phyloP scores from a whole-genome alignment of 163 green algal genomes.

The Chlorella variabilis region DNA sequence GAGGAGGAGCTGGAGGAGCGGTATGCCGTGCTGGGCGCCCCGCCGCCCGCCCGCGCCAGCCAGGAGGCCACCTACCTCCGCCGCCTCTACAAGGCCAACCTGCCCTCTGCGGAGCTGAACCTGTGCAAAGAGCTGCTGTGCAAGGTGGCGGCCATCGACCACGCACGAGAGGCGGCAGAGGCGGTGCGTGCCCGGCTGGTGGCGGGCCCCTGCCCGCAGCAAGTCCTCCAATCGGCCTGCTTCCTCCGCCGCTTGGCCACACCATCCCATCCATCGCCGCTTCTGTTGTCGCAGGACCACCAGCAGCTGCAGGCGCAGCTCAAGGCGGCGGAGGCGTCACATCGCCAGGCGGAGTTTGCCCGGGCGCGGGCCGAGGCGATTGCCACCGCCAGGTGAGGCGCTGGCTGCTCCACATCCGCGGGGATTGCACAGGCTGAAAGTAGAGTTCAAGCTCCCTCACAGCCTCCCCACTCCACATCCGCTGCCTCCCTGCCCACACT shows the following conservation, averaged over 20 bases:
- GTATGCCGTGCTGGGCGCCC: slow-evolving; percentile 1
- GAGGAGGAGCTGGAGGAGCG: slow-evolving; percentile 43
- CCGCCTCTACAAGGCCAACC: slow-evolving; percentile 34
- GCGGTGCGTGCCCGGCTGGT: background rate
- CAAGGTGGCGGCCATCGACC: slow-evolving; percentile 27
- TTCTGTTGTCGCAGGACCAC: slow-evolving; percentile 35
- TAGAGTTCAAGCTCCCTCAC: no score
- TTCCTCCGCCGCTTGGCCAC: background rate
- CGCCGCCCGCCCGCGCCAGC: background rate
- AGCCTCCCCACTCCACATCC: no score
- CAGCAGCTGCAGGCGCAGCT: slow-evolving; percentile 28
- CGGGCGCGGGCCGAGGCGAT: slow-evolving; percentile 40
- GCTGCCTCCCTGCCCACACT: no score
- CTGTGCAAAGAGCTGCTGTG: slow-evolving; percentile 34
- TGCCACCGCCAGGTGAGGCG: slow-evolving; percentile 37
- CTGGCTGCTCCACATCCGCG: background rate
- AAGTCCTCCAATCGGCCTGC: no score
- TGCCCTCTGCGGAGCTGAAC: slow-evolving; percentile 28
- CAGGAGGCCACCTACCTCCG: slow-evolving; percentile 23
- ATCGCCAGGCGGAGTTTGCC: slow-evolving; percentile 45
- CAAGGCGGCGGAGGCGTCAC: slow-evolving; percentile 19
- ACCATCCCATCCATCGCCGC: background rate
- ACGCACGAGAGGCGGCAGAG: background rate
- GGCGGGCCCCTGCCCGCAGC: no score
- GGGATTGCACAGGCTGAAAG: no score